Evolutionary conservation across 164 flowering plant species (phyloP), one percentile per base, ranked within the genome.

Genomic region (Buxus sempervirens): DNA sequence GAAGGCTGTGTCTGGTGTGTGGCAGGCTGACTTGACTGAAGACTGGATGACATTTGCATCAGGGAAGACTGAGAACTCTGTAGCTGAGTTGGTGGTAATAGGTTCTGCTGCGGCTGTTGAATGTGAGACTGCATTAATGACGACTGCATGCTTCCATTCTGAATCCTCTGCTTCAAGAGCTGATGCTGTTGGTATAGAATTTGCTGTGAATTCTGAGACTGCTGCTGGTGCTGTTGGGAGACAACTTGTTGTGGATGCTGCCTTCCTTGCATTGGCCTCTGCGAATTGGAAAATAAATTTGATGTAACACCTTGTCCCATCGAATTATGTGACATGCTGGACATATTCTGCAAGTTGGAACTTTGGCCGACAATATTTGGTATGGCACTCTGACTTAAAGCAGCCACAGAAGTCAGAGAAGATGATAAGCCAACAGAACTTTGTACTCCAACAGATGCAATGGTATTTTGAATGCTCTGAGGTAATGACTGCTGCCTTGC

Each of bases 231-330:
- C 71, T 85, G 90, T 58, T 79, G 84, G 9, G 81, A 36, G 58
- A 66, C 73, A 60, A 75, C 80, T 67, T 76, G 86, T 70, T 87
- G 85, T 13, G 69, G 56, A 32, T 65, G 76, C 71, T 82, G 97
- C 78, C 93, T 89, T 60, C 85, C 96, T 55, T 72, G 87, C 74
- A 89, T 75, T 66, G 78, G 95, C 77, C 88, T 88, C 77, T 87
- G 96, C 15, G 88, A 41, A 75, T 75, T 84, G 23, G 88, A 53
- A 76, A 84, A 86, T 72, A 85, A 76, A 77, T 77, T 87, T 20
- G 88, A 65, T 19, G 85, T 49, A 57, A 82, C 69, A 53, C 85
- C 89, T 68, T 84, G 92, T 20, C 89, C 92, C 78, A 88, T 77
- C 53, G 95, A 70, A 77, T 65, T 87, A 32, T 32, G 38, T 69